Base-by-base conservation (phyloP, 129 eudicot genomes). In the Lactuca sativa region DNA sequence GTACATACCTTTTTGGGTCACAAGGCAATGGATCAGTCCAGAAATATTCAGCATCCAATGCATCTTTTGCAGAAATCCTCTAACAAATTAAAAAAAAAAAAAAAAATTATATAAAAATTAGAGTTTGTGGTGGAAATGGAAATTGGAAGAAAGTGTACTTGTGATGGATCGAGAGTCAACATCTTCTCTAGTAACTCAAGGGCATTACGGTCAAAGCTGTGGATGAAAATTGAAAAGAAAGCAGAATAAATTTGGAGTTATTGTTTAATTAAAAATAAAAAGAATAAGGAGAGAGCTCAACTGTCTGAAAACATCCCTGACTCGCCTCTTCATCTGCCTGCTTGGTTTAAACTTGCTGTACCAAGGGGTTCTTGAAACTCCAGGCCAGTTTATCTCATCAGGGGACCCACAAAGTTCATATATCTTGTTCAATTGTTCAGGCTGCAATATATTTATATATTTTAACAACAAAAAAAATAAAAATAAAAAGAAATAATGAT, bases 21-120 rank as follows among this genome's bases (percentile, higher is more conserved):
- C 97, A 93, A 47, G 99, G 99, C 54, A 93, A 75, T 3, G 99
- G 99, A 70, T 93, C 97, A 11, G 89, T 70, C 97, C 99, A 90
- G 77, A 93, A 93, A 77, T 93, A 93, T 54, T 93, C 99, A 9
- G 95, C 97, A 74, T 93, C 99, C 57, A 93, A 83, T 17, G 99
- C 99, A 78, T 90, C 97, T 67, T 83, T 87, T 5, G 99, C 97
- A 33, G 95, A 77, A 76, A 93, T 93, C 75, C 99, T 93, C 99
- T 92, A 40, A n/a, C n/a, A n/a, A n/a, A n/a, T 63, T 76, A 4
- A 69, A 76, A 62, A 58, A 12, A 38, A 55, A 60, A 3, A 38
- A 38, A 38, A 41, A 55, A 66, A 15, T 31, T n/a, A n/a, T n/a
- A n/a, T n/a, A n/a, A n/a, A 25, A 25, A 25, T 25, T 25, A 25